Evolutionary conservation across 179 eudicot genomes (phyloP), one percentile per base, ranked within the genome.

Genomic region (Amaranthus tricolor): DNA sequence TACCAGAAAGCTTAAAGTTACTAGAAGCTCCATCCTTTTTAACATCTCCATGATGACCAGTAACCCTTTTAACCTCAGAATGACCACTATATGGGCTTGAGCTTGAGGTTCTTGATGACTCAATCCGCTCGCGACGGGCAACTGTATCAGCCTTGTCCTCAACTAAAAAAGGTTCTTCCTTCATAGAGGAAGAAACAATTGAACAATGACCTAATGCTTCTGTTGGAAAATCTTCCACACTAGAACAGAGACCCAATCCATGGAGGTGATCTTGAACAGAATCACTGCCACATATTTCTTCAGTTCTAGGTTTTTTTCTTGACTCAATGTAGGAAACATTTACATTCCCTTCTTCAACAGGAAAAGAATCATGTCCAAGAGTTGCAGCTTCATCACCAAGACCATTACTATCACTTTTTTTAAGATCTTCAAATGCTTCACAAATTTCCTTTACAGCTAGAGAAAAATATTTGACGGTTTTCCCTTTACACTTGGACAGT

Each of bases 401-500:
- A 73, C 81, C 76, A 77, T 77, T 77, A 64, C 80, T 64, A 56
- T 66, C 77, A 69, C 74, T 85, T n/a, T 71, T 82, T 72, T 74
- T 83, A 58, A 84, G 74, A 73, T 73, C 82, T 71, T 89, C 96
- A 83, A 90, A 93, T 77, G 83, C 97, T 80, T 80, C 89, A 82
- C 91, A 91, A 62, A 95, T 95, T 81, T 95, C 92, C 82, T 85
- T 88, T 67, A 95, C 96, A 61, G 99, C 99, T 76, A 78, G 87
- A 62, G 92, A 82, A 73, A 93, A 94, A 64, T 80, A 82, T 80
- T 87, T 90, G 57, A 88, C 86, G 63, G 95, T 87, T 84, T 91
- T 95, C 68, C 92, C 90, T 80, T 83, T 87, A 79, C 93, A 85
- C 80, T 88, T 85, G 80, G 86, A 85, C 64, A 81, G 59, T 80